A percentile compares a stretch with the other conserved stretches of the same genome.
phyloP scores from a whole-genome alignment of 106 monocot species.

The Dendrobium officinale region DNA sequence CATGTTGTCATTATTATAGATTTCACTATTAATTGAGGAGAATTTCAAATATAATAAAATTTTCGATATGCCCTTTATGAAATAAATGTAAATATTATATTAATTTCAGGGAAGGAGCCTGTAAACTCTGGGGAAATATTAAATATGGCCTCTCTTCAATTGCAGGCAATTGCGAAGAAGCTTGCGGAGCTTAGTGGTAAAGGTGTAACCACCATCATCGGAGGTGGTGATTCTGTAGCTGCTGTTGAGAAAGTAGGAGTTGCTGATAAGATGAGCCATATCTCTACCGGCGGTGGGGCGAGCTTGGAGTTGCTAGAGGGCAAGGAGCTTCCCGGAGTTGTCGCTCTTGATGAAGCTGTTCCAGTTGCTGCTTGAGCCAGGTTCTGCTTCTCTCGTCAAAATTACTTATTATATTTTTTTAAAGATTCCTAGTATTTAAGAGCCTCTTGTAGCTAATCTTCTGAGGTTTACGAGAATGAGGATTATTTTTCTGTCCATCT shows the following conservation, averaged over 20 bases:
- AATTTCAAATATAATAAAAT: too few species aligned
- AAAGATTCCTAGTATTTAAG: background rate
- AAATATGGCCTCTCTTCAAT: background rate
- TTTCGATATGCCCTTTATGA: too few species aligned
- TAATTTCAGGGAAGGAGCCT: too few species aligned
- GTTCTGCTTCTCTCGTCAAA: background rate
- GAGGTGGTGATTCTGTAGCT: slow-evolving; percentile 64
- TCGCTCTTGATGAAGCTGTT: slow-evolving; percentile 48
- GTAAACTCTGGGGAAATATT: background rate
- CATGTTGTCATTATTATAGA: too few species aligned
- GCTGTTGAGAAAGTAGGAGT: slow-evolving; percentile 63
- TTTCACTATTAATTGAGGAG: too few species aligned
- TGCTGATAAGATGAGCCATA: slow-evolving; percentile 64
- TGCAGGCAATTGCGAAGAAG: slow-evolving; percentile 61
- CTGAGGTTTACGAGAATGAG: background rate
- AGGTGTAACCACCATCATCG: slow-evolving; percentile 63
- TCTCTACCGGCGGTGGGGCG: slow-evolving; percentile 67
- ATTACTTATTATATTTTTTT: background rate
- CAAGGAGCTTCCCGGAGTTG: slow-evolving; percentile 53
- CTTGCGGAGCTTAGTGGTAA: slow-evolving; percentile 52
- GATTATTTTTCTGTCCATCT: background rate
- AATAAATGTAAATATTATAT: too few species aligned
- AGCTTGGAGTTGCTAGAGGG: slow-evolving; percentile 61
- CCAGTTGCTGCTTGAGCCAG: slow-evolving; percentile 26
- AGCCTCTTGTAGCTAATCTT: background rate